phyloP scores from a whole-genome alignment of 2,329 filamentous ascomycete species.

The Paracoccidioides brasiliensis region DNA sequence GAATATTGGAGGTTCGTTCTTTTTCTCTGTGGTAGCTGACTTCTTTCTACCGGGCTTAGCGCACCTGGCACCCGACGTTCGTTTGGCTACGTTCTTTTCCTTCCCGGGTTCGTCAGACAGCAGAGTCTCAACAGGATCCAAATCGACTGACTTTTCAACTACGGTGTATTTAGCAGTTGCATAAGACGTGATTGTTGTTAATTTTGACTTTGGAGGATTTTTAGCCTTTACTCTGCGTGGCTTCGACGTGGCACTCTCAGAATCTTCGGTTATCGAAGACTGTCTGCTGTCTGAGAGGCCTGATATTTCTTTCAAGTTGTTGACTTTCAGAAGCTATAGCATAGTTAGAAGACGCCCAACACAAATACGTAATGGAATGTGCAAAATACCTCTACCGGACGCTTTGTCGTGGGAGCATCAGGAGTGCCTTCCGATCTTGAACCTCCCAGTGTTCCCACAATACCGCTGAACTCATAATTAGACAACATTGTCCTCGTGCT shows the following conservation, averaged over 20 bases:
- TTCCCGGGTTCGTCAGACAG: slow-evolving; percentile 14
- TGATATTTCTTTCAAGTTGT: neutral
- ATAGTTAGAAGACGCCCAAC: neutral
- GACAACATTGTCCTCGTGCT: slow-evolving; percentile 27
- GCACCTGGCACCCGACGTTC: slow-evolving; percentile 8
- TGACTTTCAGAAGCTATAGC: neutral
- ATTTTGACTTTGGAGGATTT: slow-evolving; percentile 53
- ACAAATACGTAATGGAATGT: neutral
- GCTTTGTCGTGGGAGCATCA: slow-evolving; percentile 24
- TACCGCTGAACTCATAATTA: slow-evolving; percentile 27
- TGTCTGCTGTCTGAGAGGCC: neutral
- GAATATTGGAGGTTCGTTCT: slow-evolving; percentile 37
- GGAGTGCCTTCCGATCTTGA: slow-evolving; percentile 7
- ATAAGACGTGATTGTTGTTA: slow-evolving; percentile 63
- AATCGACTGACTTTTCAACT: slow-evolving; percentile 17
- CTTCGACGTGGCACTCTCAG: neutral
- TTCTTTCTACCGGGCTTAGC: slow-evolving; percentile 7
- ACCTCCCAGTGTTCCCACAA: slow-evolving; percentile 10
- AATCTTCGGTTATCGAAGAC: neutral
- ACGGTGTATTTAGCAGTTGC: slow-evolving; percentile 57
- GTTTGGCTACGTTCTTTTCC: slow-evolving; percentile 3
- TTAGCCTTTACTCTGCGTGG: slow-evolving; percentile 9
- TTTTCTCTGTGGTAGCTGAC: neutral
- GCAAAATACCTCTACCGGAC: slow-evolving; percentile 24
- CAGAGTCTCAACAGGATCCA: slow-evolving; percentile 38